A percentile compares a stretch with the other conserved stretches of the same genome.
Conservation (phyloP, 2,329 filamentous ascomycete species). For the Aspergillus melleus region DNA sequence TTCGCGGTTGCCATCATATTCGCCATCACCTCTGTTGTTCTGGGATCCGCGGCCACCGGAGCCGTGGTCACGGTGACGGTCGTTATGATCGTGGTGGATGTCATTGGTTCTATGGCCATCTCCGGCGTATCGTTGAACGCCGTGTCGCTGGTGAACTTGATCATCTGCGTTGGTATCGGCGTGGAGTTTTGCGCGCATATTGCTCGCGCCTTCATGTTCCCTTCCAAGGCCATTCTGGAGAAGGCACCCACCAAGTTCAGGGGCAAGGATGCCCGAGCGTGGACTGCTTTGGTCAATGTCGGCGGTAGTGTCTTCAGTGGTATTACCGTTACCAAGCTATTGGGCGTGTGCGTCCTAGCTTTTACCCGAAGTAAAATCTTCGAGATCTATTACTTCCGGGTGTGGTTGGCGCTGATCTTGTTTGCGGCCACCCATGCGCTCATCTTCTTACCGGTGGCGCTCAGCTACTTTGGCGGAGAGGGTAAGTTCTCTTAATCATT, state of each 20-base stretch:
- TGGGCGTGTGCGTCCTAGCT: constrained; percentile 87
- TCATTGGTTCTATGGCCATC: constrained; percentile 91
- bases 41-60: constrained; percentile 81
- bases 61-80: constrained; percentile 83
- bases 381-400: constrained; percentile 97
- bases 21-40: constrained; percentile 71
- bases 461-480: constrained; percentile 81
- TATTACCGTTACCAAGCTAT: constrained; percentile 91
- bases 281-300: constrained; percentile 92
- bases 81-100: constrained; percentile 89
- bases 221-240: constrained; percentile 77
- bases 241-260: constrained; percentile 75
- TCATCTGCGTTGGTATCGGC: constrained; percentile 94
- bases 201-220: constrained; percentile 93
- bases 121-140: constrained; percentile 89
- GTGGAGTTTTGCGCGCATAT: constrained; percentile 99
- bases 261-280: constrained; percentile 80
- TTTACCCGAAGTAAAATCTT: constrained; percentile 98
- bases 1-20: constrained; percentile 86
- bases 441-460: constrained; percentile 84
- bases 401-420: constrained; percentile 88
- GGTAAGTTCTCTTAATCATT: constrained; percentile 48
- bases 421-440: constrained; percentile 88
- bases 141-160: constrained; percentile 89
- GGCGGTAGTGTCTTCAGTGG: constrained; percentile 93